phyloP scores from a whole-genome alignment of 805 yeast genomes.

The Nadsonia fulvescens region DNA sequence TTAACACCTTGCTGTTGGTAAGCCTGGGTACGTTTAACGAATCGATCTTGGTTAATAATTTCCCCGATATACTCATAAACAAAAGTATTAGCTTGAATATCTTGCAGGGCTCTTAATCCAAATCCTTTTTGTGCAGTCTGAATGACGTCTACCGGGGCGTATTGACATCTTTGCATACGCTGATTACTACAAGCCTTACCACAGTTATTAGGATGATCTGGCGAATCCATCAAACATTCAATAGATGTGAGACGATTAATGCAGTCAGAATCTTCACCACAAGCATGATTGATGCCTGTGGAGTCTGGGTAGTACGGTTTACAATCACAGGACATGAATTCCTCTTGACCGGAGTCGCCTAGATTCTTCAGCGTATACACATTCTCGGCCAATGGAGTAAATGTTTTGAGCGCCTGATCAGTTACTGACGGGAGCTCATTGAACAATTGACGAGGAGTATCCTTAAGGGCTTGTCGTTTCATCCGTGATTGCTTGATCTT shows the following conservation, averaged over 20 bases:
- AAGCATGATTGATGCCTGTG: slow-evolving; percentile 38
- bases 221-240: slow-evolving; percentile 68
- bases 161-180: slow-evolving; percentile 62
- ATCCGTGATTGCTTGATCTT: no score
- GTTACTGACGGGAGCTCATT: slow-evolving; percentile 38
- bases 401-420: slow-evolving; percentile 45
- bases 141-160: slow-evolving; percentile 65
- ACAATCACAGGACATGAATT: slow-evolving; percentile 86
- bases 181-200: slow-evolving; percentile 74
- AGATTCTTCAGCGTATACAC: slow-evolving; percentile 41
- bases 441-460: no score
- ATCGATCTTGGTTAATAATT: slow-evolving; percentile 66
- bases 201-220: slow-evolving; percentile 43
- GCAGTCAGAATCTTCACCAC: slow-evolving; percentile 77
- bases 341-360: slow-evolving; percentile 62
- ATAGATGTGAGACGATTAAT: slow-evolving; percentile 82
- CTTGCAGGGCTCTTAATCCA: slow-evolving; percentile 59
- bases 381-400: slow-evolving; percentile 38
- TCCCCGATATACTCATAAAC: slow-evolving; percentile 90
- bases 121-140: slow-evolving; percentile 74
- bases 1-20: slow-evolving; percentile 52
- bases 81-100: slow-evolving; percentile 45
- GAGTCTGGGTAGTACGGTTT: slow-evolving; percentile 27
- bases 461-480: no score
- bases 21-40: slow-evolving; percentile 51